Conservation (phyloP, 75 land plant genomes). For the Cupressus sempervirens region DNA sequence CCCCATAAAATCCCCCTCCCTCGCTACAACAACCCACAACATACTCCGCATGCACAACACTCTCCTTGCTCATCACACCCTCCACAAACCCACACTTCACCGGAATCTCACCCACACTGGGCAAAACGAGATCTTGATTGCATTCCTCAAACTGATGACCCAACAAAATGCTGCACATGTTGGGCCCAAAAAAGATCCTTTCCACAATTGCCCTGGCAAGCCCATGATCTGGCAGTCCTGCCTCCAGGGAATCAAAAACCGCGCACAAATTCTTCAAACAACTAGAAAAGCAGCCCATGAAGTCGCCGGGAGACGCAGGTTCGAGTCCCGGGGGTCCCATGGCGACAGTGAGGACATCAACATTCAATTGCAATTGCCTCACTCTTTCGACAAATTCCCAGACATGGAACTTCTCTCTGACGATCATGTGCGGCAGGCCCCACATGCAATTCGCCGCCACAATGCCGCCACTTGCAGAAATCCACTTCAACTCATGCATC, state of each 20-base stretch:
- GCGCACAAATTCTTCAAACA: conserved; percentile 57
- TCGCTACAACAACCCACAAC: not conserved
- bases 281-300: conserved; percentile 32
- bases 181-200: conserved; percentile 44
- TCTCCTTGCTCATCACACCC: not conserved
- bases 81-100: conserved; percentile 19
- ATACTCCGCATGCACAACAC: not conserved
- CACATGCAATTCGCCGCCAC: conserved; percentile 52
- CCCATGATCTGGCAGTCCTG: conserved; percentile 42
- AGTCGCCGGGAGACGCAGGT: conserved; percentile 8
- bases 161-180: conserved; percentile 19
- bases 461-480: conserved; percentile 30
- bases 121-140: not conserved
- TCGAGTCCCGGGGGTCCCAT: conserved; percentile 46
- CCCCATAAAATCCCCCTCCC: not conserved
- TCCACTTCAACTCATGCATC: conserved; percentile 27
- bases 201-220: conserved; percentile 46
- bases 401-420: conserved; percentile 23
- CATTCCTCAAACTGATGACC: conserved; percentile 4
- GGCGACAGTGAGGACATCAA: conserved; percentile 18
- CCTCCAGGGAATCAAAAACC: conserved; percentile 63
- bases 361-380: not conserved
- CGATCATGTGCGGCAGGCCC: conserved; percentile 41
- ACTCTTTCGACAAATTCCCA: conserved; percentile 36
- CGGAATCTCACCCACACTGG: conserved; percentile 1